These are phyloP conservation scores for Chlamydomonas reinhardtii DNA, from an alignment of 163 green algal species.

Conservation along the genomic window DNA sequence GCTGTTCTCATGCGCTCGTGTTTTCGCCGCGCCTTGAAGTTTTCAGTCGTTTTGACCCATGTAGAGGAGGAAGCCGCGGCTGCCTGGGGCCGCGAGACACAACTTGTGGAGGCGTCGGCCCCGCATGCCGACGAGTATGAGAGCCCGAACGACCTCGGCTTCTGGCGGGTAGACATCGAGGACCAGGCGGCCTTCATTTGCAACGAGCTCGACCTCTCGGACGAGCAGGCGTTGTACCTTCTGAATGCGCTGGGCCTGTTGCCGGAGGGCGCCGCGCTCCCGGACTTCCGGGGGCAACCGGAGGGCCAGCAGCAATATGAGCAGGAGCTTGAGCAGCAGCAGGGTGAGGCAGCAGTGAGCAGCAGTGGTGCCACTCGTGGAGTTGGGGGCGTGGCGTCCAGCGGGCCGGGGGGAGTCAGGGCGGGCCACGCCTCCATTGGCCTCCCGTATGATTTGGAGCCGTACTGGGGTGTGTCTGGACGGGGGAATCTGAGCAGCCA, in stretches of 20 bases:
- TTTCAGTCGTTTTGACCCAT: too few species aligned
- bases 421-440: too few species aligned
- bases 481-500: too few species aligned
- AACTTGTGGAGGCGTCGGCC: not conserved
- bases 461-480: too few species aligned
- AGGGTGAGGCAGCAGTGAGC: not conserved
- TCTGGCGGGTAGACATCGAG: conserved; percentile 33
- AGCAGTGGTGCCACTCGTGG: too few species aligned
- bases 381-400: too few species aligned
- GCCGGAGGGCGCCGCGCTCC: not conserved
- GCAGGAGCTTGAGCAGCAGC: too few species aligned
- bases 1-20: not conserved
- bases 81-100: not conserved
- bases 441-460: too few species aligned
- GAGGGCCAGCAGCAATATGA: too few species aligned
- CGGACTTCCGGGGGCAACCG: conserved; percentile 1
- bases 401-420: too few species aligned
- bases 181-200: conserved; percentile 42
- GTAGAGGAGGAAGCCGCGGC: conserved; percentile 4
- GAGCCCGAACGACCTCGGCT: conserved; percentile 23
- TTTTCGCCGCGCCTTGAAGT: too few species aligned
- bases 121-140: conserved; percentile 37
- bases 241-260: conserved; percentile 34
- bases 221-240: conserved; percentile 45
- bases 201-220: conserved; percentile 42